Evolutionary conservation across 2,329 filamentous ascomycete species (phyloP), one percentile per base, ranked within the genome.

Genomic region (Ophiostoma piceae): DNA sequence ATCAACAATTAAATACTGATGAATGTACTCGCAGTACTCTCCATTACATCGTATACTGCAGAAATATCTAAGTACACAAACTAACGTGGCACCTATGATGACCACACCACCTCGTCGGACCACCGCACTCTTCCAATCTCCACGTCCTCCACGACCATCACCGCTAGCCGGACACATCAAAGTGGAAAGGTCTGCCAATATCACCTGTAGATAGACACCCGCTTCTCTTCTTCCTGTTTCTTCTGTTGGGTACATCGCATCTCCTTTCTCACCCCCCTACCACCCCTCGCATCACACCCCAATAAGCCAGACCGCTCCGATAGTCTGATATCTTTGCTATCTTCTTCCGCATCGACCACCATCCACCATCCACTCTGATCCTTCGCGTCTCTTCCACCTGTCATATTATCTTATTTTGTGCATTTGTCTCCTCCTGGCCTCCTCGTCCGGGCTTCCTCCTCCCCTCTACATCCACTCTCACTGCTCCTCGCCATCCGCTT

Each of bases 351-450:
- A 35, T 35, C 35, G 35, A 35, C 35, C 43, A n/a, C 16, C 43
- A 19, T 47, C 43, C 14, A n/a, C 19, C 16, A 47, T 19, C 43
- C 43, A 47, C 37, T 35, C 47, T 35, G 60, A 68, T 71, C 70
- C 70, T 71, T 71, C 68, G 68, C 71, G 70, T 57, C 68, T 71
- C 57, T 69, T 70, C 68, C 69, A 66, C 29, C 60, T 65, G 16
- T 65, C 6, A 39, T 22, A 32, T n/a, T 6, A 19, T 37, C 11
- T 35, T 57, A 57, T 26, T 57, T 4, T 57, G 26, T 57, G 51
- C 41, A 43, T 16, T 16, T 43, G 41, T 43, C 12, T 43, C 41
- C 47, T 26, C 19, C 19, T 54, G 16, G 47, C 47, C 19, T 54
- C 47, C 47, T 43, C 26, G 26, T 16, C 47, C 1, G n/a, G 19